phyloP scores from a whole-genome alignment of 2,329 filamentous ascomycete genomes.

The Leptographium galeiforme region DNA sequence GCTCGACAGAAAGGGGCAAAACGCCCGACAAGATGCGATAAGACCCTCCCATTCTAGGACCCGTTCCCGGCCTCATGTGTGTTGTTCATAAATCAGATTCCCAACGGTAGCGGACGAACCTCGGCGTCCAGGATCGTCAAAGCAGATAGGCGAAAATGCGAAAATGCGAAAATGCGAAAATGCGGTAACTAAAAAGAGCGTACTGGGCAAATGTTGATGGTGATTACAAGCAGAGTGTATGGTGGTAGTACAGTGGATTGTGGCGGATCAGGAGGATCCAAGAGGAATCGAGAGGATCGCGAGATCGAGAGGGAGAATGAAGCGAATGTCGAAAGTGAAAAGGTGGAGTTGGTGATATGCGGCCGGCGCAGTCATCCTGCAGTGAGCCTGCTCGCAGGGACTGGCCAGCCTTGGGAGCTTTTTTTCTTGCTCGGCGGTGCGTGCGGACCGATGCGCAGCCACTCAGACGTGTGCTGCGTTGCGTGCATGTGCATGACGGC shows the following conservation, averaged over 20 bases:
- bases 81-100: background rate
- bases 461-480: too few species aligned
- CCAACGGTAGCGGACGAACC: background rate
- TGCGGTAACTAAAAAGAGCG: background rate
- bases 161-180: background rate
- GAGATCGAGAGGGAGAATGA: background rate
- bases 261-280: background rate
- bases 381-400: background rate
- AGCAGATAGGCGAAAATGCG: background rate
- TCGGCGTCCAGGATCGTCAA: background rate
- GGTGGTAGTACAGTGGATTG: conserved; percentile 13
- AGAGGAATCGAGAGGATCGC: conserved; percentile 3
- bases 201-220: conserved; percentile 1
- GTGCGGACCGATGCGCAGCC: too few species aligned
- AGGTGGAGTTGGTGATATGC: background rate
- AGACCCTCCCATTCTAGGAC: background rate
- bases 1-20: background rate
- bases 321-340: conserved; percentile 1
- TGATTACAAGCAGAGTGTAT: conserved; percentile 12
- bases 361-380: background rate
- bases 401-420: too few species aligned
- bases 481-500: too few species aligned
- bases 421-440: too few species aligned
- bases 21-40: too few species aligned
- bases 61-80: background rate